Conservation (phyloP, 2,329 filamentous ascomycete genomes). For the Alternaria sp. region DNA sequence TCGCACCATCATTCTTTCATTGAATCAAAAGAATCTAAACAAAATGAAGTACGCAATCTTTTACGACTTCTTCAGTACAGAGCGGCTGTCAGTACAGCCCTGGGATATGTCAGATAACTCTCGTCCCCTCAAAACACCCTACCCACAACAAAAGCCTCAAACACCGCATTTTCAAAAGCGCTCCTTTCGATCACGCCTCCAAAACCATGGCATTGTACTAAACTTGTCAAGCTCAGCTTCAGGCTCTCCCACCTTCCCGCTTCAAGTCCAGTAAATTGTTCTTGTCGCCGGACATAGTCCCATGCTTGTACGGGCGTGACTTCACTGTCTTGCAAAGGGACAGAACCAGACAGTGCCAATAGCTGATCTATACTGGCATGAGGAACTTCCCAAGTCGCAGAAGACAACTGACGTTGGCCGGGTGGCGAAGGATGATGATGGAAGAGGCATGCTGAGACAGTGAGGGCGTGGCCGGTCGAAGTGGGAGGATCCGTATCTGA, state of each 20-base stretch:
- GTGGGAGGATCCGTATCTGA: constrained; percentile 3
- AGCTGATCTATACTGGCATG: constrained; percentile 30
- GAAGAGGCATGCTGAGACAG: constrained; percentile 40
- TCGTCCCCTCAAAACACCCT: constrained; percentile 17
- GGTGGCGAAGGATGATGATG: constrained; percentile 22
- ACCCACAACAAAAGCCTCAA: constrained; percentile 25
- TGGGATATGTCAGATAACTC: background rate
- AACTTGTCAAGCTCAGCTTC: constrained; percentile 22
- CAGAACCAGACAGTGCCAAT: constrained; percentile 26
- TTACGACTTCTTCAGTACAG: no score
- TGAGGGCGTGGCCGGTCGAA: constrained; percentile 45
- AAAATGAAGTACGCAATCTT: no score
- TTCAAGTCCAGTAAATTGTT: constrained; percentile 33
- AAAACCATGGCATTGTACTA: constrained; percentile 47
- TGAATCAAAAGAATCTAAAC: no score
- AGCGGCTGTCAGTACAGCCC: no score
- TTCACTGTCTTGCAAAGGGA: constrained; percentile 34
- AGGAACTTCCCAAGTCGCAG: constrained; percentile 27
- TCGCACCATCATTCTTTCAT: no score
- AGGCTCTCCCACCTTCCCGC: constrained; percentile 24
- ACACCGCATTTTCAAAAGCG: constrained; percentile 22
- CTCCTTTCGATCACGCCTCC: constrained; percentile 29
- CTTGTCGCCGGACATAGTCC: constrained; percentile 43
- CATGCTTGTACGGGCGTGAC: constrained; percentile 52
- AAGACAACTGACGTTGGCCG: constrained; percentile 7